Percentiles rank a stretch among this genome's conserved stretches.
Evolutionary conservation across 2,329 filamentous ascomycete species (phyloP).

Genomic region (Monosporascus sp.): DNA sequence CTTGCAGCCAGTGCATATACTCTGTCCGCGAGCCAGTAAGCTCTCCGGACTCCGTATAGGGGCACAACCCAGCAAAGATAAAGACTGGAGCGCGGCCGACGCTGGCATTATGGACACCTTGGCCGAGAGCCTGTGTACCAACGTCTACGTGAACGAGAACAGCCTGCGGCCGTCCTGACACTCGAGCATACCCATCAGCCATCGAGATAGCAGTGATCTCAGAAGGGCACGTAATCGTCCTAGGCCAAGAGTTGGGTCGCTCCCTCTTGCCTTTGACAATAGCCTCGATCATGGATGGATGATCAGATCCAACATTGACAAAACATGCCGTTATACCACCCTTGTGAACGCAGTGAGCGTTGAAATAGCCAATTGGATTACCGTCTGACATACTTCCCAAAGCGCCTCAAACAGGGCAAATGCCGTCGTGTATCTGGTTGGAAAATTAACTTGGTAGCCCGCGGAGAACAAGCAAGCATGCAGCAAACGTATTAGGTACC

Average conservation of each 20-base stretch:
- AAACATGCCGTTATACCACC: constrained; percentile 49
- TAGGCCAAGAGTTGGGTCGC: constrained; percentile 55
- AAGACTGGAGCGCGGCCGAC: constrained; percentile 65
- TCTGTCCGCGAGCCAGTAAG: constrained; percentile 65
- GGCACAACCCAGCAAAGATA: constrained; percentile 70
- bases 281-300: constrained; percentile 67
- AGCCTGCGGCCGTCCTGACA: constrained; percentile 62
- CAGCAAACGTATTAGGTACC: not conserved
- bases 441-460: not conserved
- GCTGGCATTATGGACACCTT: constrained; percentile 68
- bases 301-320: constrained; percentile 57
- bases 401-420: constrained; percentile 70
- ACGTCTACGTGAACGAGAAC: constrained; percentile 73
- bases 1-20: constrained; percentile 76
- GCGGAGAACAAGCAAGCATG: not conserved
- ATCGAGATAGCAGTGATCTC: constrained; percentile 73
- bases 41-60: constrained; percentile 68
- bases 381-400: constrained; percentile 48
- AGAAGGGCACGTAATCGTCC: constrained; percentile 57
- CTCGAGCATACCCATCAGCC: constrained; percentile 68
- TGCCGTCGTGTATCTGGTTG: constrained; percentile 52
- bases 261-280: constrained; percentile 68
- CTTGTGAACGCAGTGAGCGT: constrained; percentile 15
- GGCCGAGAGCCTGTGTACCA: constrained; percentile 69
- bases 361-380: not conserved